These are phyloP conservation scores for Pistacia integerrima DNA, from an alignment of 345 rosid species.

Conservation along the genomic window DNA sequence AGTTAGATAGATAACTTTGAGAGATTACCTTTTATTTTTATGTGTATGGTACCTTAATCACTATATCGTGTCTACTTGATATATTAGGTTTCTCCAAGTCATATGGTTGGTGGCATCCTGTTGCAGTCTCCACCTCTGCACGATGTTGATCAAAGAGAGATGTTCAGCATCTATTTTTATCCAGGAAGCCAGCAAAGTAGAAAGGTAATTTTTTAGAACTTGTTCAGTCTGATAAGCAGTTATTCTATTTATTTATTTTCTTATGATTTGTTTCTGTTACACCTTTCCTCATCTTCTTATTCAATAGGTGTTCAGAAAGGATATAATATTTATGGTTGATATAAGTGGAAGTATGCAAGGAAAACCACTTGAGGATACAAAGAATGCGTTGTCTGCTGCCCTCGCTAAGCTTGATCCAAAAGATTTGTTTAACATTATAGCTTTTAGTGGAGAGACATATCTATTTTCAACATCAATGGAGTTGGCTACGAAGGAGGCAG, in stretches of 20 bases:
- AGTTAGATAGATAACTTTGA: conserved; percentile 20
- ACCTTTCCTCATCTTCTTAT: conserved; percentile 29
- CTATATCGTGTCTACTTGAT: conserved; percentile 8
- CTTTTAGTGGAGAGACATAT: conserved; percentile 70
- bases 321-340: conserved; percentile 80
- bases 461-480: conserved; percentile 69
- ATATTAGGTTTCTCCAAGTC: conserved; percentile 56
- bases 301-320: conserved; percentile 71
- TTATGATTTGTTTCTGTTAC: conserved; percentile 9
- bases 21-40: neutral
- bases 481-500: conserved; percentile 55
- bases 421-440: conserved; percentile 85
- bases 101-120: conserved; percentile 69
- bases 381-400: conserved; percentile 58
- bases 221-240: neutral
- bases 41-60: neutral
- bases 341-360: conserved; percentile 91
- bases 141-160: conserved; percentile 86
- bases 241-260: conserved; percentile 4
- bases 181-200: conserved; percentile 59
- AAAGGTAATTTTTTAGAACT: conserved; percentile 51
- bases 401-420: conserved; percentile 58
- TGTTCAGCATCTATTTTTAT: conserved; percentile 67
- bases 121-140: conserved; percentile 71
- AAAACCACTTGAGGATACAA: conserved; percentile 65